These are phyloP conservation scores for Macroventuria anomochaeta DNA, from an alignment of 2,329 filamentous ascomycete species.

Conservation along the genomic window DNA sequence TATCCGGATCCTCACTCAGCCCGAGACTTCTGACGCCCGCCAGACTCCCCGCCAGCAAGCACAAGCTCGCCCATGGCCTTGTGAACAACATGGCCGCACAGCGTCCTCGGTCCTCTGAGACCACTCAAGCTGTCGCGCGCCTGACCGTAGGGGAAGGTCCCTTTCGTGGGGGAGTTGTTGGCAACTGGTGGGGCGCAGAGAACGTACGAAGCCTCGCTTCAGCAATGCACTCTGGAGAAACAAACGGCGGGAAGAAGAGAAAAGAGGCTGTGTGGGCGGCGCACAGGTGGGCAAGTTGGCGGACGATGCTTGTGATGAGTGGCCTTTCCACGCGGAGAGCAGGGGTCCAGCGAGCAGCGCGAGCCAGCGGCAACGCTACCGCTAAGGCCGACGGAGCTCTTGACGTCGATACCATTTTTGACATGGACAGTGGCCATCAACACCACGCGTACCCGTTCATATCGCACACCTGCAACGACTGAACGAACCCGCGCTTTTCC, in stretches of 20 bases:
- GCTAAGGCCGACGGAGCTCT: constrained; percentile 25
- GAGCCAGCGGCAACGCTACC: too few relatives aligned
- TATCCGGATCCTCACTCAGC: constrained; percentile 53
- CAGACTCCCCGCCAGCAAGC: constrained; percentile 49
- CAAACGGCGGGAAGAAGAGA: constrained; percentile 31
- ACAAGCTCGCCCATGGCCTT: constrained; percentile 45
- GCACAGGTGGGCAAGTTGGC: constrained; percentile 31
- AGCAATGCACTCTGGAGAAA: constrained; percentile 25
- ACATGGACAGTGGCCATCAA: too few relatives aligned
- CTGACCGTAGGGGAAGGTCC: neutral
- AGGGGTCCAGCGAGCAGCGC: constrained; percentile 29
- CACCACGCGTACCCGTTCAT: too few relatives aligned
- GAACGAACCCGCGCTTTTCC: too few relatives aligned
- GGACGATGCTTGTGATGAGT: constrained; percentile 33
- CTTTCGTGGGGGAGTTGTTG: neutral
- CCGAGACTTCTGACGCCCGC: constrained; percentile 39
- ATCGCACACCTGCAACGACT: too few relatives aligned
- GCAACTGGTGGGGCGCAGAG: constrained; percentile 24
- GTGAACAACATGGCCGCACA: constrained; percentile 44
- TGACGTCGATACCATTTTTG: constrained; percentile 43
- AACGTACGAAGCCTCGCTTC: constrained; percentile 39
- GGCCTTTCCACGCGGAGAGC: constrained; percentile 42
- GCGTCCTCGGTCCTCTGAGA: constrained; percentile 20
- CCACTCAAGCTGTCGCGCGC: constrained; percentile 18
- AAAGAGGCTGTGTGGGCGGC: constrained; percentile 34